phyloP scores from a whole-genome alignment of 495 filamentous ascomycete genomes.

The Oidiodendron maius region DNA sequence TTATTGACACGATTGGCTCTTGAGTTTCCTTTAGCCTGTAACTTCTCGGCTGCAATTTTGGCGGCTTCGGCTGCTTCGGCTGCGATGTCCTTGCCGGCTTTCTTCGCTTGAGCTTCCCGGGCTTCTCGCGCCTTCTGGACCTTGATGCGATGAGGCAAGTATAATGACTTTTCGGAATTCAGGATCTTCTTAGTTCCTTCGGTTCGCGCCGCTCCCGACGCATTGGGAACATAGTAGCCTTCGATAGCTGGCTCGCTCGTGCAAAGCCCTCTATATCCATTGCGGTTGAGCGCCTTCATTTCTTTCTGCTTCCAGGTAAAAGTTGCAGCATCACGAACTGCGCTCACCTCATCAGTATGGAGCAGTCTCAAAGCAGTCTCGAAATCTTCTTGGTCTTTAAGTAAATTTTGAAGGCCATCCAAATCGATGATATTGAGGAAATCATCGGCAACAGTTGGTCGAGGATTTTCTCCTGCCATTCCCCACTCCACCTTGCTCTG shows the following conservation, averaged over 20 bases:
- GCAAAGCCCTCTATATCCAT: slow-evolving; percentile 14
- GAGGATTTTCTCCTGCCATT: slow-evolving; percentile 14
- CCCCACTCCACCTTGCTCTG: slow-evolving; percentile 23
- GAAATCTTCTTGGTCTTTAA: slow-evolving; percentile 79
- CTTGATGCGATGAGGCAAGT: slow-evolving; percentile 94
- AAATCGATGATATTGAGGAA: slow-evolving; percentile 58
- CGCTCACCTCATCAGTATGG: neutral
- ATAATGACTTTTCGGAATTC: slow-evolving; percentile 95
- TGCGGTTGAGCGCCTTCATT: slow-evolving; percentile 73
- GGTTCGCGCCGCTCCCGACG: slow-evolving; percentile 78
- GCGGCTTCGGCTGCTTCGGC: slow-evolving; percentile 63
- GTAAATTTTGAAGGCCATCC: slow-evolving; percentile 70
- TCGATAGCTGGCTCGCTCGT: slow-evolving; percentile 47
- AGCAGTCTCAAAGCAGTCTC: slow-evolving; percentile 21
- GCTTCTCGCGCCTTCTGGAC: slow-evolving; percentile 86
- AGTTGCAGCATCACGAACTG: neutral
- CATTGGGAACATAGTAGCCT: slow-evolving; percentile 87
- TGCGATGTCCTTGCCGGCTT: slow-evolving; percentile 57
- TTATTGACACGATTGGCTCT: slow-evolving; percentile 92
- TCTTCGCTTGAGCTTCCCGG: slow-evolving; percentile 72
- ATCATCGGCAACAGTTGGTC: slow-evolving; percentile 66
- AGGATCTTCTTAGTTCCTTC: slow-evolving; percentile 92
- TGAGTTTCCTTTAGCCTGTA: slow-evolving; percentile 69
- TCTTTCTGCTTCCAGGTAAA: slow-evolving; percentile 77
- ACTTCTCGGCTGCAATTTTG: slow-evolving; percentile 71